A percentile compares a stretch with the other conserved stretches of the same genome.
These are phyloP conservation scores for Candida ovalis DNA, from an alignment of 805 yeast genomes.

Conservation along the genomic window DNA sequence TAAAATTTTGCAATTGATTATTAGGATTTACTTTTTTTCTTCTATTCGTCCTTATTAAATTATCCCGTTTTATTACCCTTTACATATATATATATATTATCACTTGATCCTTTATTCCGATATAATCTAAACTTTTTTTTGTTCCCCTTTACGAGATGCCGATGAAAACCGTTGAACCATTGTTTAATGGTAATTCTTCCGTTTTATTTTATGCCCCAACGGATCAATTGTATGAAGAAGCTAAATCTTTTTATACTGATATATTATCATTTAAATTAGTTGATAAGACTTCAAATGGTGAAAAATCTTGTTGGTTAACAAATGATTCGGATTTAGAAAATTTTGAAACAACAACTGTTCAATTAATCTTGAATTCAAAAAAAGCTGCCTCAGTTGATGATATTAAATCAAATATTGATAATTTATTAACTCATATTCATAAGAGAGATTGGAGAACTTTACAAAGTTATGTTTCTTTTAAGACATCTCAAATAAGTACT, in stretches of 20 bases:
- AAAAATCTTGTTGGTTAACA: constrained; percentile 31
- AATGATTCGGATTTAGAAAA: constrained; percentile 18
- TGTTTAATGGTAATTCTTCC: constrained; percentile 56
- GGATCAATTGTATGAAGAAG: constrained; percentile 36
- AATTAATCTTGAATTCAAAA: constrained; percentile 21
- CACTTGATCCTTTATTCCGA: no score
- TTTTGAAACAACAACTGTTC: constrained; percentile 23
- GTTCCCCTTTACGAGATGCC: constrained; percentile 10
- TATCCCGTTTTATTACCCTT: no score
- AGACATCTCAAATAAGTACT: constrained; percentile 37
- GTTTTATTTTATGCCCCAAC: constrained; percentile 52
- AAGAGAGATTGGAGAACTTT: constrained; percentile 49
- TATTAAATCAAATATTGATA: constrained; percentile 25
- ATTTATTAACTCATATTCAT: constrained; percentile 25
- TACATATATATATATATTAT: no score
- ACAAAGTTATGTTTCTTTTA: constrained; percentile 43
- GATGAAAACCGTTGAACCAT: constrained; percentile 23
- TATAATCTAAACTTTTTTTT: no score
- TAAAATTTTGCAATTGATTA: no score
- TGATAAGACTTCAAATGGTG: constrained; percentile 31
- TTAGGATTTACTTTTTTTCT: no score
- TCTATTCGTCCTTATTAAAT: no score
- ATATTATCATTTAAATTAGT: constrained; percentile 24
- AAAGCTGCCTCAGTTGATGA: constrained; percentile 25
- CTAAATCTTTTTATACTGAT: constrained; percentile 55